Base-by-base conservation (phyloP, 768 basidiomycete species). In the Asterophora lycoperdoides region DNA sequence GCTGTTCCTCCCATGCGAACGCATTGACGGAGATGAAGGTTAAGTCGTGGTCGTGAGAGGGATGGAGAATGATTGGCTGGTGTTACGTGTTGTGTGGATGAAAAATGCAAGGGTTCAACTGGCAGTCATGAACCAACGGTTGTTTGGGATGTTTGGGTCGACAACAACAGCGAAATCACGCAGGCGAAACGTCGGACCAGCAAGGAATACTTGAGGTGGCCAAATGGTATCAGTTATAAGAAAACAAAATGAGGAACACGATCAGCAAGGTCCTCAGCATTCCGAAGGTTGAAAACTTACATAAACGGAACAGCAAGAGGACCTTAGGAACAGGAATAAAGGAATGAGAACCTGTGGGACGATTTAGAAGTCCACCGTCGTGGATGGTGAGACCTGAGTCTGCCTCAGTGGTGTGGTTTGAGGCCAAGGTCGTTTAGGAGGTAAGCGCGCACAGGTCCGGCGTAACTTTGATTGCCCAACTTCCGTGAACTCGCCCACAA, bases 1-100 rank as follows among this genome's bases (percentile, higher is more conserved):
- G 59, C 71, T 68, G 54, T 70, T 73, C 57, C 70, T 69, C 58
- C 66, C 68, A 50, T 77, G 73, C 33, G 67, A 61, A 48, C 73
- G 73, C 76, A 76, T 76, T 59, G 44, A 54, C 49, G 49, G 56
- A 50, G 48, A 53, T 48, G 53, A 41, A 50, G 46, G 60, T 54
- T 48, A 58, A 35, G 47, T 52, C 42, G 53, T 55, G 53, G 47
- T 52, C 42, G 53, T 55, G 53, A 60, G 51, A 60, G 54, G 60
- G 59, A 49, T 54, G 50, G 57, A 50, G 56, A 55, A 55, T 51
- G 41, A 52, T 46, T 56, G 41, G 51, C 50, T 46, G 55, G 56
- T 59, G 62, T 65, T 67, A 62, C 59, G 67, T 66, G 63, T 65
- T 67, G 64, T 55, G 49, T 49, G 50, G 54, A 53, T 56, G 55